A percentile compares a stretch with the other conserved stretches of the same genome.
phyloP scores from a whole-genome alignment of 2,329 filamentous ascomycete genomes.

The Xylariaceae sp. region DNA sequence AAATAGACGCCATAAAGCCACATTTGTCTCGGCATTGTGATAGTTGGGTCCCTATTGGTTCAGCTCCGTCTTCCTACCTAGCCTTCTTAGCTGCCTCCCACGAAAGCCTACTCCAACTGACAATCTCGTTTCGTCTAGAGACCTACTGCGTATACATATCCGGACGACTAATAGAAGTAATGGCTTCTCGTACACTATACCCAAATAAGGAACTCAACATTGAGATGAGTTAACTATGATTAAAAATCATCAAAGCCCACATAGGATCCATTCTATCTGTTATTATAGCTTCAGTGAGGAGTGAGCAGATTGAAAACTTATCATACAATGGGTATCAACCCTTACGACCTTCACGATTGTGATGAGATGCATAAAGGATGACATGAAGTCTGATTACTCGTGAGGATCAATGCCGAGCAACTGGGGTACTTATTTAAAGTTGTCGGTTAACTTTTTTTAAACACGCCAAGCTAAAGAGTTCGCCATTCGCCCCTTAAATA shows the following conservation, averaged over 20 bases:
- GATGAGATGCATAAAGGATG: not conserved
- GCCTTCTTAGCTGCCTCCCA: not conserved
- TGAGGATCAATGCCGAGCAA: slow-evolving; percentile 5
- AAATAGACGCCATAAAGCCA: slow-evolving; percentile 10
- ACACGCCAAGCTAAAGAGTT: slow-evolving; percentile 9
- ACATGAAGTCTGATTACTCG: not conserved
- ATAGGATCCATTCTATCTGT: too few relatives aligned
- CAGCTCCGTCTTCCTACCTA: slow-evolving; percentile 2
- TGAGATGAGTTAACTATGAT: too few relatives aligned
- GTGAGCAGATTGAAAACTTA: too few relatives aligned
- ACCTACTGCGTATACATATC: too few relatives aligned
- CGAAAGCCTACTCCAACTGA: not conserved
- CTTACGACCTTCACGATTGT: not conserved
- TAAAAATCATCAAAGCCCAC: too few relatives aligned
- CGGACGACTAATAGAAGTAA: too few relatives aligned
- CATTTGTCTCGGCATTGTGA: slow-evolving; percentile 22
- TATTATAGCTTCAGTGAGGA: too few relatives aligned
- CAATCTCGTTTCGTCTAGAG: too few relatives aligned
- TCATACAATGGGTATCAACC: too few relatives aligned
- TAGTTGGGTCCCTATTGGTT: slow-evolving; percentile 10
- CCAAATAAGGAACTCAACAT: too few relatives aligned
- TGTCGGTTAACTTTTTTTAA: not conserved
- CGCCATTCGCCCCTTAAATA: slow-evolving; percentile 1
- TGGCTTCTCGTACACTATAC: too few relatives aligned
- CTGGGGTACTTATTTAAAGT: slow-evolving; percentile 11